Evolutionary conservation across 106 monocot species (phyloP), one percentile per base, ranked within the genome.

Genomic region (Alisma plantagoaquatica): DNA sequence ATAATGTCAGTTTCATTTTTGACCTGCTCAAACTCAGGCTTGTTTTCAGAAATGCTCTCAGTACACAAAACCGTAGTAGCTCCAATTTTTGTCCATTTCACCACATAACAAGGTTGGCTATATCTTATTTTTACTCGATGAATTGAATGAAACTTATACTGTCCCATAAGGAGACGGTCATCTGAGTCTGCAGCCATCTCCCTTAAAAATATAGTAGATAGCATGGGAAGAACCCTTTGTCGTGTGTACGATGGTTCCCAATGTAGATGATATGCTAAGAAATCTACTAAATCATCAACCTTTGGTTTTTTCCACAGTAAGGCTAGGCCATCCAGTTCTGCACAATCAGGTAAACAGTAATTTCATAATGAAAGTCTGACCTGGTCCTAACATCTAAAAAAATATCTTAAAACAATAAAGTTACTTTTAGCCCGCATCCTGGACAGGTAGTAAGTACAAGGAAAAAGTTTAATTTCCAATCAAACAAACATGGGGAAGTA

Each of bases 171-270:
- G 8, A 98, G 74, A 4, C 59, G 43, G 30, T 23, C 48, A 26
- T 72, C 56, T 27, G 68, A 38, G 57, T 27, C 60, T 32, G 57
- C 69, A 0, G 77, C 70, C 57, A 74, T 67, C 31, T 90, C 76
- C 50, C 98, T 81, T 48, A 98, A 72, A 71, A 74, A 79, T 43
- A 79, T 70, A 33, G 89, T 90, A 1, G 90, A 79, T 46, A 81
- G 48, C 73, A 98, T 77, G 22, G 98, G 90, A 62, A 98, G 71
- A 54, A 82, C 49, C 29, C 79, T 76, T 44, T 85, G 81, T 2
- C 85, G 73, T 29, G 79, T 79, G 57, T 85, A 98, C 58, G 76
- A 82, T 52, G 98, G 98, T 12, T 90, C 57, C 98, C 98, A 98
- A 19, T 86, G 59, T 43, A 62, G 85, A 46, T 90, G 68, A 29